Evolutionary conservation across 2,329 filamentous ascomycete genomes (phyloP), one percentile per base, ranked within the genome.

Genomic region (Fusarium setosum): DNA sequence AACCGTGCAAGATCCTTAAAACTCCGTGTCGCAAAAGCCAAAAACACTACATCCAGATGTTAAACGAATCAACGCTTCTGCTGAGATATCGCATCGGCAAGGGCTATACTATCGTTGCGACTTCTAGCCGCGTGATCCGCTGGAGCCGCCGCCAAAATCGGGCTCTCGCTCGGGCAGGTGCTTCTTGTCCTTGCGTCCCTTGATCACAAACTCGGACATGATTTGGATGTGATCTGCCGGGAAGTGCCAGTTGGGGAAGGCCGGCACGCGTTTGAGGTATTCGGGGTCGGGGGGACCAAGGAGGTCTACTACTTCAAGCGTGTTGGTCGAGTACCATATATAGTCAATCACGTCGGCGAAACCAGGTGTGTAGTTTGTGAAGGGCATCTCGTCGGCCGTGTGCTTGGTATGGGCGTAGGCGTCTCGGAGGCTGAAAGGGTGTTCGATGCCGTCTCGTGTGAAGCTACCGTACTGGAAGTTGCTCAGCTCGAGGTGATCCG

Each of bases 311-410:
- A 96, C 92, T 74, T 96, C 92, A 41, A 97, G 83, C 20, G 91
- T 89, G 77, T 96, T 97, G 58, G 93, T 95, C 56, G 94, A 94
- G 80, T 97, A 99, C 94, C 94, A 98, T 73, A 99, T 93, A 79
- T 98, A 97, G 77, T 99, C 96, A 69, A 99, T 92, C 57, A 96
- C 92, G 63, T 94, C 94, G 50, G 88, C 88, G 80, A 97, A 99
- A n/a, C 89, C 89, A 1, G 96, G 94, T 13, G 94, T 96, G 79
- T 98, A 99, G 79, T 99, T 99, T 44, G 96, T 99, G 77, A 97
- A 99, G 5, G 89, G 89, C 71, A 98, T 82, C 75, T 97, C 93
- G 58, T 94, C 92, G 7, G 90, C 89, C 32, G 96, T 89, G 74
- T 95, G 91, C 65, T 91, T 91, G 51, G 97, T 90, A 65, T 92